Percentiles rank a stretch among this genome's conserved stretches.
Conservation (phyloP, 129 eudicot species). For the Arctium lappa region DNA sequence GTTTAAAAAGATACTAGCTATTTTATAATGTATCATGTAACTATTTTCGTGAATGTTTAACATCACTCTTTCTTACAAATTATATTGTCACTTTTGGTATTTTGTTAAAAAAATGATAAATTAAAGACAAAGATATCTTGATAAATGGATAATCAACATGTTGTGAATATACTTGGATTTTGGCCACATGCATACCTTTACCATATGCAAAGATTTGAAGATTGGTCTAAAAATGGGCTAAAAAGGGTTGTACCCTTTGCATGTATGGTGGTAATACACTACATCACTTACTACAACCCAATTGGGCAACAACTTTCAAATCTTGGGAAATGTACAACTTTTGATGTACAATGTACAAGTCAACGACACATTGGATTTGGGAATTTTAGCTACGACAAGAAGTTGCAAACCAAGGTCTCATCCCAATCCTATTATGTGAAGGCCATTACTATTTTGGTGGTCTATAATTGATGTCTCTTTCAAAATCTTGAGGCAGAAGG, state of each 20-base stretch:
- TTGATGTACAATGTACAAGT: constrained; percentile 6
- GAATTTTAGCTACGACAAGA: background rate
- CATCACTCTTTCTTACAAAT: too few species aligned
- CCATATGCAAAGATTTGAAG: background rate
- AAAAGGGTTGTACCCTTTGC: constrained; percentile 21
- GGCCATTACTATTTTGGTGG: background rate
- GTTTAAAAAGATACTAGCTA: too few species aligned
- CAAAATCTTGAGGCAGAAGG: background rate
- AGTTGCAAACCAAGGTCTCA: background rate
- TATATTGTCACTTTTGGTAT: too few species aligned
- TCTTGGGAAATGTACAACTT: background rate
- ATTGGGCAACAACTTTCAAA: background rate
- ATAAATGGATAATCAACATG: background rate
- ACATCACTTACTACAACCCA: constrained; percentile 1
- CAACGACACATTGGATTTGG: background rate
- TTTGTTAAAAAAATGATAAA: background rate
- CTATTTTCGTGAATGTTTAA: too few species aligned
- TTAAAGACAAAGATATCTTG: background rate
- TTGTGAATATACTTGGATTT: background rate
- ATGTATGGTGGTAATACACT: constrained; percentile 6
- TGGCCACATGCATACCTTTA: constrained; percentile 7
- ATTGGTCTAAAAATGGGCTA: background rate
- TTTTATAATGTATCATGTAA: too few species aligned
- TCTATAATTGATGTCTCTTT: constrained; percentile 14
- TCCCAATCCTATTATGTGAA: constrained; percentile 14